These are phyloP conservation scores for Geotrichum aggregatum DNA, from an alignment of 1,139 yeast species.

Conservation along the genomic window DNA sequence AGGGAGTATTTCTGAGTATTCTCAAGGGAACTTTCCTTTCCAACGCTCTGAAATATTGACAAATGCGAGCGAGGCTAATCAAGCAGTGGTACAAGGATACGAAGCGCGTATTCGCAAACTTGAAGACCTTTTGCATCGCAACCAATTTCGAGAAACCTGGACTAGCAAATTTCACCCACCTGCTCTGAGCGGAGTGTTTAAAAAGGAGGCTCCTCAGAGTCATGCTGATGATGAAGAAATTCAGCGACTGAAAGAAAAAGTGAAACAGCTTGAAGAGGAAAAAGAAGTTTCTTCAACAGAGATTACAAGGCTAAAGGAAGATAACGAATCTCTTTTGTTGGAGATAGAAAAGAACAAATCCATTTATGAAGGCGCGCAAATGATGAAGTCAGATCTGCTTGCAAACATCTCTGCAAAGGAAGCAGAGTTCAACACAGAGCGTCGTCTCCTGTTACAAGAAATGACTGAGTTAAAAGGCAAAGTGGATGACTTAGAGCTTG, in stretches of 20 bases:
- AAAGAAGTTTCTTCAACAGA: slow-evolving; percentile 27
- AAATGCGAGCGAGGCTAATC: slow-evolving; percentile 8
- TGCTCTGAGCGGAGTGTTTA: slow-evolving; percentile 1
- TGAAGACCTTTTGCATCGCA: slow-evolving; percentile 39
- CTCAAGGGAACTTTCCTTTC: slow-evolving; percentile 11
- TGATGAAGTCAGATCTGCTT: slow-evolving; percentile 57
- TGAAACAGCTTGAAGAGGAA: slow-evolving; percentile 31
- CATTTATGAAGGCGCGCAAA: slow-evolving; percentile 27
- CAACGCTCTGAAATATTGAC: not conserved
- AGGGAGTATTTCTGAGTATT: slow-evolving; percentile 19
- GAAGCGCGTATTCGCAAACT: slow-evolving; percentile 41
- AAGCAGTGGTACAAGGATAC: slow-evolving; percentile 30
- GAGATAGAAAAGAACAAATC: slow-evolving; percentile 24
- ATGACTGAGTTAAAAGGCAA: slow-evolving; percentile 45
- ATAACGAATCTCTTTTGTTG: slow-evolving; percentile 28
- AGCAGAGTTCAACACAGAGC: slow-evolving; percentile 52
- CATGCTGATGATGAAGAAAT: slow-evolving; percentile 14
- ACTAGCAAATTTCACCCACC: slow-evolving; percentile 17
- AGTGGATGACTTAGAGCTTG: slow-evolving; percentile 53
- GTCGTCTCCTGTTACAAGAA: slow-evolving; percentile 49
- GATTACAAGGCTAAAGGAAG: slow-evolving; percentile 36
- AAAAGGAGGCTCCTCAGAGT: slow-evolving; percentile 1
- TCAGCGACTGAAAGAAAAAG: slow-evolving; percentile 18
- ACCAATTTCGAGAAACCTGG: slow-evolving; percentile 30
- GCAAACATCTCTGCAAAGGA: slow-evolving; percentile 67